These are phyloP conservation scores for Globisporangium echinulatum DNA, from an alignment of 352 stramenopile genomes.

Conservation along the genomic window DNA sequence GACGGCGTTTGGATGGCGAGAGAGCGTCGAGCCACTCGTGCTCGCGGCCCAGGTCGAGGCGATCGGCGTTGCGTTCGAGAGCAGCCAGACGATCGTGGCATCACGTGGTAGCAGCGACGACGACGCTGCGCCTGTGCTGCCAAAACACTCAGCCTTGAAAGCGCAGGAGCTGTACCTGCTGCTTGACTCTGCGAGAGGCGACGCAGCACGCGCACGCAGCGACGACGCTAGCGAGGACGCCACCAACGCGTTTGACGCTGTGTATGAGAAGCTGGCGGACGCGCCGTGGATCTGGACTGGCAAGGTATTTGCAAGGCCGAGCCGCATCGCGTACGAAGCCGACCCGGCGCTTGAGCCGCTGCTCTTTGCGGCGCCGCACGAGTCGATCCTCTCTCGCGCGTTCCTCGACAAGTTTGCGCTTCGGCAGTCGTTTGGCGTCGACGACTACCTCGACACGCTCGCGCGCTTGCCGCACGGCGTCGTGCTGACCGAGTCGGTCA, in stretches of 20 bases:
- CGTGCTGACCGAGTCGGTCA: conserved; percentile 20
- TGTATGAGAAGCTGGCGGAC: conserved; percentile 35
- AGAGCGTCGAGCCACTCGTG: conserved; percentile 29
- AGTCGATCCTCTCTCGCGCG: conserved; percentile 47
- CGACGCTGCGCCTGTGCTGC: background rate
- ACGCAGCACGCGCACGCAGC: background rate
- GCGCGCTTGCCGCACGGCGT: conserved; percentile 27
- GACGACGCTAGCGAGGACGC: conserved; percentile 20
- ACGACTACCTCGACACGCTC: conserved; percentile 55
- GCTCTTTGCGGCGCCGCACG: conserved; percentile 47
- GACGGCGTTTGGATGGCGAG: conserved; percentile 50
- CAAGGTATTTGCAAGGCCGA: conserved; percentile 39
- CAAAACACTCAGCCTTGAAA: conserved; percentile 31
- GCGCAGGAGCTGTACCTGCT: conserved; percentile 48
- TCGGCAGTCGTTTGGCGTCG: conserved; percentile 36
- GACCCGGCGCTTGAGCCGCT: conserved; percentile 48
- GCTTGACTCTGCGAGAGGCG: conserved; percentile 30
- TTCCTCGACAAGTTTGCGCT: conserved; percentile 51
- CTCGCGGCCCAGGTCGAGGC: conserved; percentile 48
- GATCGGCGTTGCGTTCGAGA: conserved; percentile 28
- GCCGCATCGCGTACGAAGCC: conserved; percentile 42
- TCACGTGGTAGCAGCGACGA: background rate
- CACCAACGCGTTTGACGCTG: conserved; percentile 15
- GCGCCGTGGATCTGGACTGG: conserved; percentile 69
- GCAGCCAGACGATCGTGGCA: background rate